Percentiles rank a stretch among this genome's conserved stretches.
Evolutionary conservation across 306 rosid genomes (phyloP).

Genomic region (Adenanthera pavonina): DNA sequence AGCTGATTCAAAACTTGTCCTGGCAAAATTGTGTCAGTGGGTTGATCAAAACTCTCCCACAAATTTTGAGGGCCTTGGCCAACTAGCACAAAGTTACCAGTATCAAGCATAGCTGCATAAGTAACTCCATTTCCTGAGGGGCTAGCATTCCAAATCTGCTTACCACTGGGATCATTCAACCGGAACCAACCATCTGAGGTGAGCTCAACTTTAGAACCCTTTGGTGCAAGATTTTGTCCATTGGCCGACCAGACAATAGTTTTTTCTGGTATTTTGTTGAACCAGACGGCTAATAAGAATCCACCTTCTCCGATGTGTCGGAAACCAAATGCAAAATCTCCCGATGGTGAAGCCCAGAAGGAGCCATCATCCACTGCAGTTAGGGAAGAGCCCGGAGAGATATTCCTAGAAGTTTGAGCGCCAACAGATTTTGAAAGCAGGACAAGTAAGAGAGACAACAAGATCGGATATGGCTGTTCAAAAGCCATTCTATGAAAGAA

Average conservation of each 20-base stretch:
- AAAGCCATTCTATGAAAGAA: neutral
- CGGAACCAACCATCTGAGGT: slow-evolving; percentile 29
- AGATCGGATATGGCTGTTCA: neutral
- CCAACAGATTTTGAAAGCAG: neutral
- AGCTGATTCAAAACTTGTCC: slow-evolving; percentile 39
- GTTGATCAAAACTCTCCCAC: slow-evolving; percentile 57
- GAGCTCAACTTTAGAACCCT: slow-evolving; percentile 48
- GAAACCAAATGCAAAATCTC: slow-evolving; percentile 61
- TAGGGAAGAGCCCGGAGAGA: slow-evolving; percentile 37
- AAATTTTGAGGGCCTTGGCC: neutral
- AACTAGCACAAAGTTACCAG: slow-evolving; percentile 43
- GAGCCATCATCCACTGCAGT: slow-evolving; percentile 16
- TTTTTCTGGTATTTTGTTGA: slow-evolving; percentile 43
- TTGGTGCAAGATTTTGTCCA: neutral
- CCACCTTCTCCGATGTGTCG: slow-evolving; percentile 13
- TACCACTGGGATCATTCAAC: slow-evolving; percentile 42
- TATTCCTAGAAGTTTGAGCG: slow-evolving; percentile 34
- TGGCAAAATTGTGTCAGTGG: slow-evolving; percentile 59
- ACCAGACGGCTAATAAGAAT: slow-evolving; percentile 56
- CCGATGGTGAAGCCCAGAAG: slow-evolving; percentile 42
- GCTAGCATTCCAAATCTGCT: slow-evolving; percentile 32
- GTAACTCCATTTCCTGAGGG: neutral
- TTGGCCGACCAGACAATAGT: slow-evolving; percentile 59
- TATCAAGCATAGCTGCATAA: slow-evolving; percentile 36
- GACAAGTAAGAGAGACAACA: neutral